phyloP scores from a whole-genome alignment of 2,329 filamentous ascomycete genomes.

The Sarocladiaceae sp. region DNA sequence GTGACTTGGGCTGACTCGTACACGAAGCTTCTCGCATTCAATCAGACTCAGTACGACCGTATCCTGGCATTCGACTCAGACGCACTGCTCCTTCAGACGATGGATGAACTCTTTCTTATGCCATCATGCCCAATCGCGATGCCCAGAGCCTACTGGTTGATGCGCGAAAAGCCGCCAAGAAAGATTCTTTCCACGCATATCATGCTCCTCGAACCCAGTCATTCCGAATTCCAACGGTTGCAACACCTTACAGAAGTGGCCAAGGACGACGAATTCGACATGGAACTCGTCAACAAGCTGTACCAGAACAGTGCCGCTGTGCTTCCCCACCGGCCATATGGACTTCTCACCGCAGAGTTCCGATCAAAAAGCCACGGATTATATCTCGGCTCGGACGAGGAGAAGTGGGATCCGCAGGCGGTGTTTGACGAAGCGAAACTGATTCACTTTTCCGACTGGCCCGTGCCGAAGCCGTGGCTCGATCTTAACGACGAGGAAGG shows the following conservation, averaged over 20 bases:
- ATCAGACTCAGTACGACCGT: conserved; percentile 51
- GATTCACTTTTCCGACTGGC: conserved; percentile 68
- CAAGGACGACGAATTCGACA: conserved; percentile 45
- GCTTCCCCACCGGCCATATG: conserved; percentile 58
- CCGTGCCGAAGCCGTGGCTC: conserved; percentile 29
- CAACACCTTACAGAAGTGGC: conserved; percentile 20
- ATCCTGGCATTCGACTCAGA: conserved; percentile 55
- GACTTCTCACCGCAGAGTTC: conserved; percentile 57
- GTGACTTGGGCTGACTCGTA: conserved; percentile 58
- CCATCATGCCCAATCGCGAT: conserved; percentile 57
- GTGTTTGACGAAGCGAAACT: conserved; percentile 56
- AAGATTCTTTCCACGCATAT: conserved; percentile 53
- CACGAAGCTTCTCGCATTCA: conserved; percentile 64
- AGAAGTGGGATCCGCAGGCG: conserved; percentile 49
- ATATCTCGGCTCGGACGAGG: conserved; percentile 35
- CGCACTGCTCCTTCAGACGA: conserved; percentile 51
- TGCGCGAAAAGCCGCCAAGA: conserved; percentile 31
- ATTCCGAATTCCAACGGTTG: conserved; percentile 38
- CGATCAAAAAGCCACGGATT: conserved; percentile 40
- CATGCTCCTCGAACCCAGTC: conserved; percentile 55
- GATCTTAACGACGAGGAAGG: background rate
- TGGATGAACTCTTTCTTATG: conserved; percentile 67
- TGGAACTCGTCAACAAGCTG: conserved; percentile 60
- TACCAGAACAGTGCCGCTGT: conserved; percentile 53
- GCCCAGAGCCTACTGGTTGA: conserved; percentile 66